phyloP scores from a whole-genome alignment of 2,329 filamentous ascomycete genomes.

The Ascochyta lentis region DNA sequence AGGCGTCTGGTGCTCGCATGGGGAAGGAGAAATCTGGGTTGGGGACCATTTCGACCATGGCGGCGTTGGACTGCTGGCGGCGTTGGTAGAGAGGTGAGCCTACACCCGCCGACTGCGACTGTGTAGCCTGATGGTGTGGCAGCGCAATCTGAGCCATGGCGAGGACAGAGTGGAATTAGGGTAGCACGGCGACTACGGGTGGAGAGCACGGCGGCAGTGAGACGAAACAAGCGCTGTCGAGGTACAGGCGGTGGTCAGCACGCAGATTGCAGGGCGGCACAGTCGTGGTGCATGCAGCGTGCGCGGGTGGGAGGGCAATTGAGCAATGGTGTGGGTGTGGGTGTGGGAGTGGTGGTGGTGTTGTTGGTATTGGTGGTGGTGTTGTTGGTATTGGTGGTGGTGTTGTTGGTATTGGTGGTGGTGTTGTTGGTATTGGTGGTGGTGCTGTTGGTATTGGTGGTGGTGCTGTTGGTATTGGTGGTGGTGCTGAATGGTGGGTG shows the following conservation, averaged over 20 bases:
- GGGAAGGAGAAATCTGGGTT: conserved; percentile 60
- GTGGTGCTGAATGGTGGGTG: conserved; percentile 1
- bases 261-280: conserved; percentile 28
- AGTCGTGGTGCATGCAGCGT: conserved; percentile 33
- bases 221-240: conserved; percentile 50
- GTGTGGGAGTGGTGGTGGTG: conserved; percentile 7
- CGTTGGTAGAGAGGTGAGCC: conserved; percentile 50
- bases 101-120: conserved; percentile 42
- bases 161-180: conserved; percentile 32
- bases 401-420: too few species aligned
- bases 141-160: conserved; percentile 48
- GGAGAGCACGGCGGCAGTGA: conserved; percentile 36
- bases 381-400: too few species aligned
- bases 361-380: conserved; percentile 8
- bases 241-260: conserved; percentile 45
- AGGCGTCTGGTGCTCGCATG: conserved; percentile 42
- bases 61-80: conserved; percentile 40
- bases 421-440: conserved; percentile 6
- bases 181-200: conserved; percentile 29
- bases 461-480: too few species aligned
- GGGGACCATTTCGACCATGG: conserved; percentile 52
- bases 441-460: too few species aligned
- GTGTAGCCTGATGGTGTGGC: conserved; percentile 51
- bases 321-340: conserved; percentile 13
- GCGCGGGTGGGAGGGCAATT: conserved; percentile 19